Evolutionary conservation across 768 basidiomycete species (phyloP).

Genomic region (Tylopilus sp.): DNA sequence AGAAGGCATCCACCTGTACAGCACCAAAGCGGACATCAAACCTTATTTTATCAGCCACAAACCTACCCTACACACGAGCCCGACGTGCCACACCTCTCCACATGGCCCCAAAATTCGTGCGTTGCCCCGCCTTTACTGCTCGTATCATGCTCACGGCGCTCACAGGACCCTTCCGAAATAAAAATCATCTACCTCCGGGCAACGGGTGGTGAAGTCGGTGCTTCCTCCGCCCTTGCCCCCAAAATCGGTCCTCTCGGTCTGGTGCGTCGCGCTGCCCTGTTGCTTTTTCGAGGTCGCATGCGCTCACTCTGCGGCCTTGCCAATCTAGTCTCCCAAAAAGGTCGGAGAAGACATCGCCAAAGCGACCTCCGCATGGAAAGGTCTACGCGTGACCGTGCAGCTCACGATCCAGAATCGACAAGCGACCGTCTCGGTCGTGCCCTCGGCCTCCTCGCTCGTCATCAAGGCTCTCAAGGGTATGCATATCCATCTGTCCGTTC

Average conservation of each 20-base stretch:
- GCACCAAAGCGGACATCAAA: conserved; percentile 50
- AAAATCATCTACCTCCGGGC: conserved; percentile 99
- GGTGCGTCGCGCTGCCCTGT: conserved; percentile 47
- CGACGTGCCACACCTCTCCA: conserved; percentile 13
- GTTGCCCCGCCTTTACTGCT: conserved; percentile 11
- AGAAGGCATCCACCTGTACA: conserved; percentile 51
- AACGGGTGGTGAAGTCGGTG: conserved; percentile 99
- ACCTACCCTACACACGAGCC: conserved; percentile 5
- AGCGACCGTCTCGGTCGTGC: conserved; percentile 94
- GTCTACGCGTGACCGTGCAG: conserved; percentile 98
- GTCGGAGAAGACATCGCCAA: conserved; percentile 99
- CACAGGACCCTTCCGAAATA: conserved; percentile 94
- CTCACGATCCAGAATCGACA: conserved; percentile 99
- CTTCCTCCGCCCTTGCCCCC: conserved; percentile 95
- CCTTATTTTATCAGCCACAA: conserved; percentile 42
- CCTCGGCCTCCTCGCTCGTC: conserved; percentile 95
- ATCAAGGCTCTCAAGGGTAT: conserved; percentile 96
- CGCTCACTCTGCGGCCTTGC: conserved; percentile 9
- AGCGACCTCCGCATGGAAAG: conserved; percentile 97
- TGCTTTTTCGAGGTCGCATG: not conserved
- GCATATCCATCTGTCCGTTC: conserved; percentile 21
- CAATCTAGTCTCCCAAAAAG: conserved; percentile 92
- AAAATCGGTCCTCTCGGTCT: conserved; percentile 99
- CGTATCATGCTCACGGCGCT: conserved; percentile 1
- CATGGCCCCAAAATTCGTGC: conserved; percentile 82